Percentiles rank a stretch among this genome's conserved stretches.
phyloP scores from a whole-genome alignment of 257 asterid species.

The Solanum sitiens region DNA sequence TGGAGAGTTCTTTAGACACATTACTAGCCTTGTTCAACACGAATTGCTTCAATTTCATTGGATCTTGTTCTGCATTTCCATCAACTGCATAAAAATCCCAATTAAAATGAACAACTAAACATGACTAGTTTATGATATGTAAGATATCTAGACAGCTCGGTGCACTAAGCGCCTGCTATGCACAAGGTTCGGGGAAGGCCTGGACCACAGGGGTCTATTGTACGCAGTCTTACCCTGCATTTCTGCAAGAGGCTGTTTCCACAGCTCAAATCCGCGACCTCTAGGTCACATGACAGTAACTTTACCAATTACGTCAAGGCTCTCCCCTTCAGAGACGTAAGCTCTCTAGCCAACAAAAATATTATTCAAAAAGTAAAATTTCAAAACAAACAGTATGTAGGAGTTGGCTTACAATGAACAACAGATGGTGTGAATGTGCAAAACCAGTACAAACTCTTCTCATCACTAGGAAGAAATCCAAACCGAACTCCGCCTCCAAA shows the following conservation, averaged over 20 bases:
- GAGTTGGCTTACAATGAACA: conserved; percentile 32
- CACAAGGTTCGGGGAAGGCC: background rate
- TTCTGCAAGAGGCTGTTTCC: background rate
- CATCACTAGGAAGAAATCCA: conserved; percentile 55
- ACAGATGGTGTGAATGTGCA: conserved; percentile 42
- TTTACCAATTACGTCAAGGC: background rate
- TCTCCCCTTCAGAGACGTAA: background rate
- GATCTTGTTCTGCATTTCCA: conserved; percentile 25
- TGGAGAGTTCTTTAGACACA: conserved; percentile 17
- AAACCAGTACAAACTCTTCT: conserved; percentile 60
- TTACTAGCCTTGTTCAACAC: conserved; percentile 26
- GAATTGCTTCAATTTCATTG: conserved; percentile 53
- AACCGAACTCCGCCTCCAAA: conserved; percentile 62
- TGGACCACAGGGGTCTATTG: background rate
- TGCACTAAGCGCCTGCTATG: background rate
- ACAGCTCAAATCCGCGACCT: accelerated
- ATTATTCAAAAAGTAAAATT: background rate
- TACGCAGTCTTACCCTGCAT: background rate
- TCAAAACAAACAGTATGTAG: background rate
- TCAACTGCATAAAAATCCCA: conserved; percentile 21
- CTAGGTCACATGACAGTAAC: background rate
- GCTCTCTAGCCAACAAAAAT: background rate
- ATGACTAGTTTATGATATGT: background rate
- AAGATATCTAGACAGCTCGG: background rate
- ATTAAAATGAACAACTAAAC: background rate